phyloP scores from a whole-genome alignment of 2,329 filamentous ascomycete genomes.

The Calonectria multiphialidica region DNA sequence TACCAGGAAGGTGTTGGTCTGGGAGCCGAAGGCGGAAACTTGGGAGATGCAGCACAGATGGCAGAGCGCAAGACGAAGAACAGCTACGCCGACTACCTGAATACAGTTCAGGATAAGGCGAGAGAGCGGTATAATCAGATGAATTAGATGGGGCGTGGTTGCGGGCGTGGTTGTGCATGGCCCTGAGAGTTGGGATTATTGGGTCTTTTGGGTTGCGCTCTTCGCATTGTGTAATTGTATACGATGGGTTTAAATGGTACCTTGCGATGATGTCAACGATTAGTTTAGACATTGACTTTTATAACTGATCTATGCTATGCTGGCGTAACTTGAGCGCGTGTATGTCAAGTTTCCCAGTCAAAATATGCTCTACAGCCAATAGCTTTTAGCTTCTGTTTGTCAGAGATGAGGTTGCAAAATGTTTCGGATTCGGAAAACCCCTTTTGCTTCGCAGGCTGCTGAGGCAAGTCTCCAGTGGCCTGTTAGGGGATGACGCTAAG shows the following conservation, averaged over 20 bases:
- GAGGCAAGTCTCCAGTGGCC: background rate
- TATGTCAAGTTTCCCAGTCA: too few species aligned
- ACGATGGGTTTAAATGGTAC: background rate
- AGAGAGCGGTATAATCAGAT: conserved; percentile 74
- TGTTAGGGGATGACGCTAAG: background rate
- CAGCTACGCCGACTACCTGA: conserved; percentile 72
- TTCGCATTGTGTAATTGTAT: background rate
- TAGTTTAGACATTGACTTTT: background rate
- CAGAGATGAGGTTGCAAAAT: too few species aligned
- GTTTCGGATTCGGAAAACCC: too few species aligned
- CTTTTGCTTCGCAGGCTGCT: too few species aligned
- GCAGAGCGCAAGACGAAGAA: conserved; percentile 72
- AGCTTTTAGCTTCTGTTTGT: too few species aligned
- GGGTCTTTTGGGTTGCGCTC: background rate
- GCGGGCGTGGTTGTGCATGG: background rate
- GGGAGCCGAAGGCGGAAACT: conserved; percentile 76
- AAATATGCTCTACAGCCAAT: too few species aligned
- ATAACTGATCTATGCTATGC: background rate
- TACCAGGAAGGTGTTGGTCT: conserved; percentile 78
- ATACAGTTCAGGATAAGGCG: conserved; percentile 74
- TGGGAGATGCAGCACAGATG: conserved; percentile 75
- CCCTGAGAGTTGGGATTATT: background rate
- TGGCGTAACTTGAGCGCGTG: too few species aligned
- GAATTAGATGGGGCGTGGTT: conserved; percentile 40
- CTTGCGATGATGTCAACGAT: background rate